Evolutionary conservation across 1,139 yeast genomes (phyloP).

Genomic region (Pichia sp.): DNA sequence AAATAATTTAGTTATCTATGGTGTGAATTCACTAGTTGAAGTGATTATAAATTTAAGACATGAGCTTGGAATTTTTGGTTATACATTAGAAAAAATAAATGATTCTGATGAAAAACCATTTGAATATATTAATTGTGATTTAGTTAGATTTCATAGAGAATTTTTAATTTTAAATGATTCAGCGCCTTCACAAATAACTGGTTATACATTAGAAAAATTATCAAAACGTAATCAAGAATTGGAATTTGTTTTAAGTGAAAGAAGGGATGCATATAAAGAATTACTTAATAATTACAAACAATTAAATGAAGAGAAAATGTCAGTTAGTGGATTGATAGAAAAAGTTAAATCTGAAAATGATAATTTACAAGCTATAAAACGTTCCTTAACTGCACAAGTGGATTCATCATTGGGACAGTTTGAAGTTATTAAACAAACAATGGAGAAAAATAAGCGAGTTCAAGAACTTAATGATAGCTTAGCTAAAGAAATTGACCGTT

Average conservation of each 20-base stretch:
- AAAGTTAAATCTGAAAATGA: slow-evolving; percentile 19
- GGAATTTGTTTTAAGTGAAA: slow-evolving; percentile 5
- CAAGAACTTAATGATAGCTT: slow-evolving; percentile 23
- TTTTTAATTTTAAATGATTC: slow-evolving; percentile 11
- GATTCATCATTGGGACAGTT: slow-evolving; percentile 23
- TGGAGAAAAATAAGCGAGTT: slow-evolving; percentile 27
- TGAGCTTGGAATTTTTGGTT: slow-evolving; percentile 8
- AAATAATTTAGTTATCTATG: slow-evolving; percentile 20
- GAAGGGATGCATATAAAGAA: slow-evolving; percentile 19
- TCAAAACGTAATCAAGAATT: slow-evolving; percentile 7
- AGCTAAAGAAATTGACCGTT: slow-evolving; percentile 22
- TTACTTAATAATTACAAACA: slow-evolving; percentile 29
- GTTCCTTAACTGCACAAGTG: slow-evolving; percentile 17
- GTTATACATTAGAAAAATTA: slow-evolving; percentile 10
- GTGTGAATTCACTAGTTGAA: slow-evolving; percentile 21
- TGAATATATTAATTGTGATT: background rate
- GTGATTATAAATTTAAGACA: slow-evolving; percentile 10
- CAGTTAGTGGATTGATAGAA: slow-evolving; percentile 20
- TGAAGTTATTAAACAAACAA: slow-evolving; percentile 28
- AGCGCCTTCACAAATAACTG: slow-evolving; percentile 3
- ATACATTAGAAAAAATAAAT: background rate
- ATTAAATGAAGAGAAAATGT: slow-evolving; percentile 27
- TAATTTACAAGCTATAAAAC: slow-evolving; percentile 15
- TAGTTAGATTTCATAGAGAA: slow-evolving; percentile 11
- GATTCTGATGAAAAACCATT: background rate